Percentiles rank a stretch among this genome's conserved stretches.
phyloP scores from a whole-genome alignment of 1,284 basidiomycete species.

The Anthracocystis walkeri region DNA sequence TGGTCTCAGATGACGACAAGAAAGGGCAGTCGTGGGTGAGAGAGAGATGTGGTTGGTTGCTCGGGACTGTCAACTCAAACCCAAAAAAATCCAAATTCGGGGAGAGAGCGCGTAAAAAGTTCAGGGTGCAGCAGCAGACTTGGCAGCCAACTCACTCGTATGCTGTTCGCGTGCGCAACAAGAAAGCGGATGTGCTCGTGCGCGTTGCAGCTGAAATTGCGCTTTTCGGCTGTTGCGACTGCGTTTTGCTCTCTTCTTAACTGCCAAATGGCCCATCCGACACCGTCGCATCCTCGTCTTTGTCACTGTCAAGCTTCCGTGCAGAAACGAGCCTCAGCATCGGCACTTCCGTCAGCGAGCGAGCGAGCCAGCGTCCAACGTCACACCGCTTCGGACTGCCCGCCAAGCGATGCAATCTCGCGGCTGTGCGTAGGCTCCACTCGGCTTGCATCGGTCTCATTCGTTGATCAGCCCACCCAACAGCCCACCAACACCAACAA shows the following conservation, averaged over 20 bases:
- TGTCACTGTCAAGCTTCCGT: neutral
- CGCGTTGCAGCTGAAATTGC: neutral
- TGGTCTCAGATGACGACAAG: constrained; percentile 6
- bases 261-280: neutral
- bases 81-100: too few relatives aligned
- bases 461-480: neutral
- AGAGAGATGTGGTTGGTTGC: too few relatives aligned
- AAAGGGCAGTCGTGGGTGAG: neutral
- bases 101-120: too few relatives aligned
- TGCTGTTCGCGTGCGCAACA: too few relatives aligned
- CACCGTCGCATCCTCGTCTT: neutral
- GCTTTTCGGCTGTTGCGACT: neutral
- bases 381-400: neutral
- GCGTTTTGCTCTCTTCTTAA: neutral
- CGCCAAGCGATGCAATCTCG: neutral
- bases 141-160: too few relatives aligned
- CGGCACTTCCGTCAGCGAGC: neutral
- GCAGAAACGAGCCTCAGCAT: too few relatives aligned
- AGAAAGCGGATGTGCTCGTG: neutral
- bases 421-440: constrained; percentile 3
- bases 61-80: too few relatives aligned
- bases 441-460: neutral
- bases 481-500: neutral
- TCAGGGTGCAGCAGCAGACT: too few relatives aligned
- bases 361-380: too few relatives aligned